These are phyloP conservation scores for Pichia thaimueangensis DNA, from an alignment of 805 yeast genomes.

Conservation along the genomic window DNA sequence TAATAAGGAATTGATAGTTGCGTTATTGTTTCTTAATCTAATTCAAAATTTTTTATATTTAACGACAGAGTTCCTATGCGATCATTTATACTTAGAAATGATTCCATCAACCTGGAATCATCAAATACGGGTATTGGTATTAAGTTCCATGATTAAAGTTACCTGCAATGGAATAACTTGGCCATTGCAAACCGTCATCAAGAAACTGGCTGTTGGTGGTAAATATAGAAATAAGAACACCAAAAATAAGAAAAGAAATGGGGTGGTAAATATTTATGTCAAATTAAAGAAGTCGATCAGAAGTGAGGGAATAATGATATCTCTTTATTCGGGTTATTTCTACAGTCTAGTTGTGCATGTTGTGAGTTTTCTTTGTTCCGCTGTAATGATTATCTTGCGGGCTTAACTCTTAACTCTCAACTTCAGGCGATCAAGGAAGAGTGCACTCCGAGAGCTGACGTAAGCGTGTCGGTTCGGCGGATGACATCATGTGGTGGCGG, in stretches of 20 bases:
- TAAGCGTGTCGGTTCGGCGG: not conserved
- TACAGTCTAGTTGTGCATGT: not conserved
- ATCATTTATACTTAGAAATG: not conserved
- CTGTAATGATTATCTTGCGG: no score
- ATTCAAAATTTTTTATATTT: not conserved
- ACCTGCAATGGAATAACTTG: not conserved
- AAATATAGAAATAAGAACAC: not conserved
- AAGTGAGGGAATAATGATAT: not conserved
- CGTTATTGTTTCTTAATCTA: not conserved
- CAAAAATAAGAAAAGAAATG: not conserved
- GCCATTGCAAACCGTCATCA: not conserved
- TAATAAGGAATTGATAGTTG: not conserved
- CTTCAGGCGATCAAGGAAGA: constrained; percentile 1
- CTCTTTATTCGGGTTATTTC: not conserved
- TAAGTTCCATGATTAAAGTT: not conserved
- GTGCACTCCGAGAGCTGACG: constrained; percentile 5
- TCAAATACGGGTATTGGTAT: not conserved
- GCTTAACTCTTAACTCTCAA: no score
- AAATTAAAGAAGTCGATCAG: no score
- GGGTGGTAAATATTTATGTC: no score
- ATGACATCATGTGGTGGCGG: not conserved
- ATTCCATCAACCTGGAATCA: not conserved
- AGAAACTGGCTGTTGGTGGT: not conserved
- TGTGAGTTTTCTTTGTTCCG: not conserved
- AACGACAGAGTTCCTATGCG: not conserved